Base-by-base conservation (phyloP, 495 filamentous ascomycete genomes). In the Penicillium verhagenii region DNA sequence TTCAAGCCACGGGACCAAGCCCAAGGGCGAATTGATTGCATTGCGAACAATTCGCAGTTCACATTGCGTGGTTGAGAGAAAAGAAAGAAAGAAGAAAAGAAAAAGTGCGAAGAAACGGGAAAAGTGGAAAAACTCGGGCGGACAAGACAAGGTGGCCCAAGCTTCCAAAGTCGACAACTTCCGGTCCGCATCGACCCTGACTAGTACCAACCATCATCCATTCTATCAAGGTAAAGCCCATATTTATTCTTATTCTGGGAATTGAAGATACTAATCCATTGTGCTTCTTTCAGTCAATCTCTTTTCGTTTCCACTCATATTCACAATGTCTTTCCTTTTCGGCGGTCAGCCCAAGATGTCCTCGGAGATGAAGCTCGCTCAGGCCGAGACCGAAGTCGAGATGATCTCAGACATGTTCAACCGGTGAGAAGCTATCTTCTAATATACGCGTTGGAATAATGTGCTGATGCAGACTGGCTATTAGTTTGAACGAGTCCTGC, bases 371-470 rank as follows among this genome's bases (percentile, higher is more conserved):
- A 97, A 97, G 81, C 93, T 99, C 70, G 86, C 89, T 56, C 87
- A 89, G 52, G 91, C 95, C 54, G 91, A 97, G 77, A 89, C 88
- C 53, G 94, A 99, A 78, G 76, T 82, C 29, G 94, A 96, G 72
- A 91, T 97, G 76, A 80, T 97, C 33, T 88, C 91, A 38, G 91
- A 97, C 72, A 96, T 97, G 90, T 96, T 96, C 82, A 89, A 88
- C 72, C 86, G 92, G 92, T 97, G 82, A 50, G 69, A 54, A 26
- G 21, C 6, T 31, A 10, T 8, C 39, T 35, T n/a, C 33, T 35
- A 6, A 14, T 16, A n/a, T 35, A 16, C 13, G 13, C 5, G 6
- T 5, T 5, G 13, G 2, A 11, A 13, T n/a, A n/a, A 4, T 5
- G 33, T 14, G 33, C 24, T 38, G 26, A 45, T 16, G 7, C 11